These are phyloP conservation scores for Mayamaea pseudoterrestris DNA, from an alignment of 108 stramenopile genomes.

Conservation along the genomic window DNA sequence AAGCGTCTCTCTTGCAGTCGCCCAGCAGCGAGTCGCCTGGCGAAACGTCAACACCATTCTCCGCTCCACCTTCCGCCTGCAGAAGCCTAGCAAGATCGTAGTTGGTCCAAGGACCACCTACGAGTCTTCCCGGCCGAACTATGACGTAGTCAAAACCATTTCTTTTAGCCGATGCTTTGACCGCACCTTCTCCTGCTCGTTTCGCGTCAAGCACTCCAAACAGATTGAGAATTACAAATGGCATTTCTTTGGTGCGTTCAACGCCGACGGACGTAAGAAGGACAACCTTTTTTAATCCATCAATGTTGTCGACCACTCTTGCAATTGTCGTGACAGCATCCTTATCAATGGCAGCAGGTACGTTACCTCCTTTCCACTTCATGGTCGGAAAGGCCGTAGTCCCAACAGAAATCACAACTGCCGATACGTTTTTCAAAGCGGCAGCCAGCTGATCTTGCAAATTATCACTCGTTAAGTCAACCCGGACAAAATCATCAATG, in stretches of 20 bases:
- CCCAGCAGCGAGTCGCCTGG: slow-evolving; percentile 48
- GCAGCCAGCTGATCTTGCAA: too few species aligned
- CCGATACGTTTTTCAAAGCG: slow-evolving; percentile 23
- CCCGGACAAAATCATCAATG: slow-evolving; percentile 26
- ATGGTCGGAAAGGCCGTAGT: slow-evolving; percentile 58
- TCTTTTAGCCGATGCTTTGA: slow-evolving; percentile 16
- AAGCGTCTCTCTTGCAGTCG: slow-evolving; percentile 49
- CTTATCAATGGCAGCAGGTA: slow-evolving; percentile 51
- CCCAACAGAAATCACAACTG: slow-evolving; percentile 48
- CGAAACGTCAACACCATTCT: slow-evolving; percentile 40
- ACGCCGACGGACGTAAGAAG: slow-evolving; percentile 54
- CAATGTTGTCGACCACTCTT: slow-evolving; percentile 8
- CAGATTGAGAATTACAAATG: slow-evolving; percentile 62
- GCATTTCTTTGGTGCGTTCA: slow-evolving; percentile 36
- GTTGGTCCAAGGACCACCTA: slow-evolving; percentile 59
- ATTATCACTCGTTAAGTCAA: slow-evolving; percentile 1
- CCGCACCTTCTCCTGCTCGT: slow-evolving; percentile 37
- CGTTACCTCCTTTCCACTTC: slow-evolving; percentile 48
- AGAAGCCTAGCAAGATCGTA: slow-evolving; percentile 36
- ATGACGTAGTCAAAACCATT: slow-evolving; percentile 30
- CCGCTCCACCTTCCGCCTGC: slow-evolving; percentile 38
- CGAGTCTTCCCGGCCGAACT: slow-evolving; percentile 43
- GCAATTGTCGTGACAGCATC: slow-evolving; percentile 26
- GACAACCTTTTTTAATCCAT: slow-evolving; percentile 19
- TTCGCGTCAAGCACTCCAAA: slow-evolving; percentile 71